A percentile compares a stretch with the other conserved stretches of the same genome.
These are phyloP conservation scores for Zoysia matrella DNA, from an alignment of 202 grass and related monocot species.

Conservation along the genomic window DNA sequence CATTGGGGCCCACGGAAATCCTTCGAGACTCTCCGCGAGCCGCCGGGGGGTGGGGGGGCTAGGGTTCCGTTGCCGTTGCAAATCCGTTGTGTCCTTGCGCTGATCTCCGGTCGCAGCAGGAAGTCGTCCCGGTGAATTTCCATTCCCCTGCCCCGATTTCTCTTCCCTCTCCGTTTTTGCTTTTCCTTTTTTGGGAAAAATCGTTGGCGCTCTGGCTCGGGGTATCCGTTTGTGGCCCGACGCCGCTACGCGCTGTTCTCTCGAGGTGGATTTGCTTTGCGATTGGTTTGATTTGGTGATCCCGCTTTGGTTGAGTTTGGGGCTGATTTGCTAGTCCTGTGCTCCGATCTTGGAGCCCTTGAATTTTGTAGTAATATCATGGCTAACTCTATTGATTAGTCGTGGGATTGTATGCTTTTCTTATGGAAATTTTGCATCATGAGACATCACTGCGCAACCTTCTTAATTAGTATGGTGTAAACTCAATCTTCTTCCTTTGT, in stretches of 20 bases:
- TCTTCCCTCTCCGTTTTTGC: no score
- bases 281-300: no score
- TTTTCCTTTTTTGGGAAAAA: no score
- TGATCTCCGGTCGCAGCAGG: neutral
- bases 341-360: neutral
- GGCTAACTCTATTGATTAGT: neutral
- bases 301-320: no score
- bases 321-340: neutral
- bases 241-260: no score
- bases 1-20: conserved; percentile 12
- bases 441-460: no score
- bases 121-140: no score
- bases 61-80: neutral
- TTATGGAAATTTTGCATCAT: neutral
- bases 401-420: neutral
- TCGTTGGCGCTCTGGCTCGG: no score
- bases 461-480: neutral
- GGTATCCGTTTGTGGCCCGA: no score
- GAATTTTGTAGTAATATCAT: no score
- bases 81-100: neutral
- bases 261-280: no score
- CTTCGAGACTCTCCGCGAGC: neutral
- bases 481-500: neutral
- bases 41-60: neutral
- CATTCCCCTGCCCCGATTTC: no score